A percentile compares a stretch with the other conserved stretches of the same genome.
These are phyloP conservation scores for Pseudoscleropodium purum DNA, from an alignment of 225 moss, liverwort and hornwort genomes.

Conservation along the genomic window DNA sequence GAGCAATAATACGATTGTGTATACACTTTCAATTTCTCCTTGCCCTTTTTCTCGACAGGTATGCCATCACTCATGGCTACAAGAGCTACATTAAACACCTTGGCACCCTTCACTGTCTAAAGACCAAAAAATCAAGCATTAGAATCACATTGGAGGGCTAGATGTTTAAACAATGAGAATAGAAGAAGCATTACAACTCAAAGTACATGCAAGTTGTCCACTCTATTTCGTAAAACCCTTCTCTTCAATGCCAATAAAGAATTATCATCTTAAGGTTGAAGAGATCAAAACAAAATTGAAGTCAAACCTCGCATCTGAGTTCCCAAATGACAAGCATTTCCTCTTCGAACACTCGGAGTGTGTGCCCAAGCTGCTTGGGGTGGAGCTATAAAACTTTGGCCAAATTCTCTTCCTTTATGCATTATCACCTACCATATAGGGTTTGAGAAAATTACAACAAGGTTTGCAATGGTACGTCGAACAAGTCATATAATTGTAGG, in stretches of 20 bases:
- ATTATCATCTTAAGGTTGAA: neutral
- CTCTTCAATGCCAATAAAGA: neutral
- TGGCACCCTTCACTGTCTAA: constrained; percentile 95
- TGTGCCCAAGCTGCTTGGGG: constrained; percentile 96
- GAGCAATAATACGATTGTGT: constrained; percentile 97
- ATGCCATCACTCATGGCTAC: constrained; percentile 70
- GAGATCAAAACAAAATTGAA: neutral
- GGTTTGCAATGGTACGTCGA: neutral
- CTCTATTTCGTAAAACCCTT: neutral
- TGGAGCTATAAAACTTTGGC: constrained; percentile 77
- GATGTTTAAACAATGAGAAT: neutral
- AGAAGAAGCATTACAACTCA: neutral
- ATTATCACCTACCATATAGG: constrained; percentile 56
- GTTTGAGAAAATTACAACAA: neutral
- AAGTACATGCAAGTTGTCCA: neutral
- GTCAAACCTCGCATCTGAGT: constrained; percentile 78
- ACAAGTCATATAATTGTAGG: neutral
- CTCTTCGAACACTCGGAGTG: constrained; percentile 82
- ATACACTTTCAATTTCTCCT: constrained; percentile 93
- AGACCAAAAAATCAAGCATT: neutral
- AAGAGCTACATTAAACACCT: constrained; percentile 87
- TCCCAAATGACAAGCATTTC: constrained; percentile 91
- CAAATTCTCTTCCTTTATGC: constrained; percentile 99
- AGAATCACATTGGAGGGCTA: neutral
- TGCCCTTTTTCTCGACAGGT: constrained; percentile 60